Conservation (phyloP, 192 early-diverging fungal genomes). For the Backusella liffmaniae region DNA sequence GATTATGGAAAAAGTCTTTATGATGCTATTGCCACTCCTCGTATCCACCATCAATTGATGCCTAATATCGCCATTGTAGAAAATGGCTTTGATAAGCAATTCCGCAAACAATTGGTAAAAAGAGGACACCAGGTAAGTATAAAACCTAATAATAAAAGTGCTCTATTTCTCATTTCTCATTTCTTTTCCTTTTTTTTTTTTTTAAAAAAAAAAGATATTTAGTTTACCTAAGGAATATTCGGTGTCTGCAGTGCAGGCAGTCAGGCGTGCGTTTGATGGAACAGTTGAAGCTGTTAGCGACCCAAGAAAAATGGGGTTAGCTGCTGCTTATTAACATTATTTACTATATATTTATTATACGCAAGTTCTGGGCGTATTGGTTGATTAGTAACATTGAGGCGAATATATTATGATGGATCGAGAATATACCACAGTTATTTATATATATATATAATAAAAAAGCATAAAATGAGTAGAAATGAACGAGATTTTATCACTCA, state of each 20-base stretch:
- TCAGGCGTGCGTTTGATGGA: conserved; percentile 21
- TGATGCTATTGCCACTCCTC: conserved; percentile 67
- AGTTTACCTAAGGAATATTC: neutral
- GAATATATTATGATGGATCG: no score
- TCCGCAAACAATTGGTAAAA: conserved; percentile 21
- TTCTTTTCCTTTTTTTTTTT: neutral
- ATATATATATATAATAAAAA: no score
- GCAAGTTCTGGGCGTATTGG: no score
- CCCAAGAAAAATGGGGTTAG: conserved; percentile 26
- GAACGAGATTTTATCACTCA: no score
- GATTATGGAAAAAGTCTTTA: conserved; percentile 68
- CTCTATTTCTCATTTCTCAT: neutral
- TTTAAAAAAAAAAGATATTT: neutral
- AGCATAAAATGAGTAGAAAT: neutral
- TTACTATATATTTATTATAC: neutral
- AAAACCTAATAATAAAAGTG: neutral
- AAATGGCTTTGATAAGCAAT: conserved; percentile 36
- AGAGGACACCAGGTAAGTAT: conserved; percentile 35
- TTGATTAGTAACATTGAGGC: no score
- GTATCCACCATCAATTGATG: conserved; percentile 90
- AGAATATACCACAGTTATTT: no score
- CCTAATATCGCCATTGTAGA: conserved; percentile 67
- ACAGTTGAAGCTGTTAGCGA: conserved; percentile 29
- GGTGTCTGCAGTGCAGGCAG: conserved; percentile 29
- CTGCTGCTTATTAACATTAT: conserved; percentile 26